Conservation (phyloP, 73 alveolate species). For the Paramecium biaurelia region DNA sequence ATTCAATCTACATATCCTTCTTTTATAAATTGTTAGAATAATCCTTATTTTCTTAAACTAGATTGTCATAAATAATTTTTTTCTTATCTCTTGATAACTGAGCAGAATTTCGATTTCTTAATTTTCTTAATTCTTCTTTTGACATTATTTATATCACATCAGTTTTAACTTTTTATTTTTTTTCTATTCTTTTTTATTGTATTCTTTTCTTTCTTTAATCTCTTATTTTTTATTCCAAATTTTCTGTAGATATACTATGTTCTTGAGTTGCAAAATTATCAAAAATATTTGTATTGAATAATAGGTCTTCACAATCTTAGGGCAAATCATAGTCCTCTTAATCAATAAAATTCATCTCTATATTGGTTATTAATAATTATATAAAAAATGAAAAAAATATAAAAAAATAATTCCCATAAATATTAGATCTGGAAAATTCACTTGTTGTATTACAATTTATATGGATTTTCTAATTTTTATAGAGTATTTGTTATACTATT, state of each 20-base stretch:
- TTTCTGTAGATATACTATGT: not conserved
- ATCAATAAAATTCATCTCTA: not conserved
- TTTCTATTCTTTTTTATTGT: not conserved
- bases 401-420: too few species aligned
- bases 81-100: not conserved
- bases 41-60: not conserved
- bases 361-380: not conserved
- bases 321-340: not conserved
- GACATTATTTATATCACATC: not conserved
- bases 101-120: not conserved
- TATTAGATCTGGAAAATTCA: too few species aligned
- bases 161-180: not conserved
- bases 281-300: not conserved
- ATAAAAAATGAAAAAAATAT: too few species aligned
- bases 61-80: not conserved
- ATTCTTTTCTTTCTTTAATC: not conserved
- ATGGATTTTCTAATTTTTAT: not conserved
- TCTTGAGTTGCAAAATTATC: not conserved
- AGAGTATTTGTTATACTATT: too few species aligned
- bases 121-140: not conserved
- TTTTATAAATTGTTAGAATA: not conserved
- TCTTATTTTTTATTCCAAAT: not conserved
- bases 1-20: not conserved
- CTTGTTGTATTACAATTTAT: too few species aligned
- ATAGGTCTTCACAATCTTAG: not conserved